A percentile compares a stretch with the other conserved stretches of the same genome.
phyloP scores from a whole-genome alignment of 805 yeast species.

The Wickerhamomyces canadensis region DNA sequence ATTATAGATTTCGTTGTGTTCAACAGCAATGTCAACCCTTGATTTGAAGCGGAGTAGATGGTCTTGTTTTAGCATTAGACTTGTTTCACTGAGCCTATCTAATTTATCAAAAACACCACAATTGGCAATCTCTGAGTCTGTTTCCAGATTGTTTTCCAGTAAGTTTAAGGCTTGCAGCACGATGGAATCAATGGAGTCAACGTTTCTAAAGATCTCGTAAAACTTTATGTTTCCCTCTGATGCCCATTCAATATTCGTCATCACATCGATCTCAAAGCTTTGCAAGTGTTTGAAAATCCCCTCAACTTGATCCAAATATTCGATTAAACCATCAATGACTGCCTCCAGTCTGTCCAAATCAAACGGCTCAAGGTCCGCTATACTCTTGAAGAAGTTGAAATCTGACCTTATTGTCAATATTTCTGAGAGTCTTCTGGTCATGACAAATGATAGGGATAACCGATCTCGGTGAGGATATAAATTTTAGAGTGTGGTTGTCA shows the following conservation, averaged over 20 bases:
- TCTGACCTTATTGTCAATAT: constrained; percentile 17
- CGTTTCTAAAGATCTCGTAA: constrained; percentile 24
- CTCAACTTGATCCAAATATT: constrained; percentile 14
- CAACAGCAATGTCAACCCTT: constrained; percentile 34
- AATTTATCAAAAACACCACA: constrained; percentile 24
- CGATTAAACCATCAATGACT: constrained; percentile 18
- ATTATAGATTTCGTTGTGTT: constrained; percentile 37
- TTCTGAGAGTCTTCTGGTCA: constrained; percentile 19
- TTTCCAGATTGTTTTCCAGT: constrained; percentile 26
- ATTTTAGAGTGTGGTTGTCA: too few relatives aligned
- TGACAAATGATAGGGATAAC: too few relatives aligned
- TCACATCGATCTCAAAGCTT: neutral
- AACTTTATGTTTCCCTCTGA: constrained; percentile 29
- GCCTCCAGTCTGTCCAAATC: constrained; percentile 14
- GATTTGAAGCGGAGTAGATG: constrained; percentile 25
- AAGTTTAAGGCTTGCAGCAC: constrained; percentile 30
- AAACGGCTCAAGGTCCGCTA: constrained; percentile 21
- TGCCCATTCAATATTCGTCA: constrained; percentile 25
- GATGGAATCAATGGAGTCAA: constrained; percentile 30
- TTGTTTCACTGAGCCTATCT: constrained; percentile 27
- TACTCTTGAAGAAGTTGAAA: constrained; percentile 22
- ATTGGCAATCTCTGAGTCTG: constrained; percentile 22
- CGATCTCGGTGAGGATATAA: too few relatives aligned
- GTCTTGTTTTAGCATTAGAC: constrained; percentile 23
- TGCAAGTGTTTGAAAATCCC: constrained; percentile 10